Conservation (phyloP, 108 stramenopile species). For the Fistulifera pelliculosa region DNA sequence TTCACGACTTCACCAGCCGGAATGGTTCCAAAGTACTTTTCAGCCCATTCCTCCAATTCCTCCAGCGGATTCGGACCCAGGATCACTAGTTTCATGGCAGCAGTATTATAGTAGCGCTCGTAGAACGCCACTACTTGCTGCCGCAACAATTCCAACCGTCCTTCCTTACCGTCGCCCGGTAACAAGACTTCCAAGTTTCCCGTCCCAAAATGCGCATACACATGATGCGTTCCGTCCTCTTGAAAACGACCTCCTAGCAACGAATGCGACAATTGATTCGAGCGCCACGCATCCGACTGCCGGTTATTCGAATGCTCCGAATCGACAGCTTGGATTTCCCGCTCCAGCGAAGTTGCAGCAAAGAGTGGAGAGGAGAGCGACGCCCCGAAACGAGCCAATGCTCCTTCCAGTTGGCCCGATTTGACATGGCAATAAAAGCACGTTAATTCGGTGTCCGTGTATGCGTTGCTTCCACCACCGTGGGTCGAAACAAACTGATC, state of each 20-base stretch:
- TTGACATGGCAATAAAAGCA: slow-evolving; percentile 79
- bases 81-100: slow-evolving; percentile 56
- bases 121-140: slow-evolving; percentile 51
- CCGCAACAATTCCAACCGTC: slow-evolving; percentile 13
- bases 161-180: slow-evolving; percentile 12
- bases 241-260: slow-evolving; percentile 7
- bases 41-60: slow-evolving; percentile 40
- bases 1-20: slow-evolving; percentile 4
- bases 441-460: slow-evolving; percentile 73
- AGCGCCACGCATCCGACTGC: slow-evolving; percentile 66
- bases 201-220: slow-evolving; percentile 64
- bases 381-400: slow-evolving; percentile 78
- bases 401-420: slow-evolving; percentile 42
- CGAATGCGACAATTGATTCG: slow-evolving; percentile 33
- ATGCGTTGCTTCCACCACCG: slow-evolving; percentile 81
- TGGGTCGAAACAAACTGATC: slow-evolving; percentile 44
- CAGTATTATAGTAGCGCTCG: slow-evolving; percentile 46
- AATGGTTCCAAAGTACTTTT: slow-evolving; percentile 38
- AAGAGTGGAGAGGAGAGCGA: slow-evolving; percentile 81
- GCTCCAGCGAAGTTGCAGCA: slow-evolving; percentile 43
- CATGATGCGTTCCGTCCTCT: slow-evolving; percentile 28
- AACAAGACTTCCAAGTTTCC: slow-evolving; percentile 59
- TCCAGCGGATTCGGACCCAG: slow-evolving; percentile 51
- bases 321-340: slow-evolving; percentile 84
- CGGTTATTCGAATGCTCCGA: slow-evolving; percentile 83